Base-by-base conservation (phyloP, 192 early-diverging fungal species). In the Backusella luteola region DNA sequence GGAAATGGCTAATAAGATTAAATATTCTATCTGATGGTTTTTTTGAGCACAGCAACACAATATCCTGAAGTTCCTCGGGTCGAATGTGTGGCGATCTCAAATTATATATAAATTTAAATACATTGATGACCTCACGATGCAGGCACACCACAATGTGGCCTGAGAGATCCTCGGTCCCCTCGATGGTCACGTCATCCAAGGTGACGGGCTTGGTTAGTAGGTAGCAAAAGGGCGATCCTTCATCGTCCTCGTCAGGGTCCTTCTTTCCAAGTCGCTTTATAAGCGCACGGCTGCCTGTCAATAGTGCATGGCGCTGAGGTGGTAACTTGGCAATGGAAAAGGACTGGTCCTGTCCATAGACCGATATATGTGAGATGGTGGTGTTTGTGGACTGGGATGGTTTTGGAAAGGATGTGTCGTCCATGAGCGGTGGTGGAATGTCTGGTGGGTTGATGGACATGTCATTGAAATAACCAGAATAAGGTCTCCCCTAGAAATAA, bases 91-190 rank as follows among this genome's bases (percentile, higher is more conserved):
- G 79, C 34, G 84, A 56, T 39, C 77, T 67, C 34, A 78, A 26
- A 19, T 78, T 78, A 52, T 78, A 73, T 69, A 78, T 73, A 68
- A 78, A 78, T 6, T 73, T 72, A 15, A 78, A 78, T 8, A 78
- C 35, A 53, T 78, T 78, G n/a, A 73, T 79, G 17, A 83, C 78
- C 15, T 80, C 82, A 41, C 77, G 74, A 44, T 84, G 75, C 1
- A 84, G 67, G 42, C 85, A 86, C 11, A 86, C 81, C 3, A 86
- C 69, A 59, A 86, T 77, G 52, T 86, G 85, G 23, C 41, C 26
- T 11, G 29, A 36, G 9, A 78, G 68, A 26, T 34, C 7, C 9
- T 78, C 71, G 8, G 77, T 36, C 9, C 29, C 32, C 7, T 26
- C 36, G 14, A 74, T 74, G 5, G 66, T 35, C 34, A 78, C 42